phyloP scores from a whole-genome alignment of 805 yeast species.

The Candida golubevii region DNA sequence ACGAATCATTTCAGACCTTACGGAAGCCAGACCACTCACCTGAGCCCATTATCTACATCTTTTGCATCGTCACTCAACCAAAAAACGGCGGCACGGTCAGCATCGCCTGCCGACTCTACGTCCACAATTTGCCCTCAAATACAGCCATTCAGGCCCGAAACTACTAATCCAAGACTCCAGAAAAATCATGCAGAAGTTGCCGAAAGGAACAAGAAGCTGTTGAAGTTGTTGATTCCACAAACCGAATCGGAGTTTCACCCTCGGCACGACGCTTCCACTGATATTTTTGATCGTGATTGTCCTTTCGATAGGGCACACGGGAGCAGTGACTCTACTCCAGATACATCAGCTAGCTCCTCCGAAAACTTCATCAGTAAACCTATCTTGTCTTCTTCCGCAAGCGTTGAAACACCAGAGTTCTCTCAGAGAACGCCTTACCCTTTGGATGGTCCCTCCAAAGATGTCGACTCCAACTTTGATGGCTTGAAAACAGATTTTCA shows the following conservation, averaged over 20 bases:
- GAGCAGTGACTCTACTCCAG: slow-evolving; percentile 4
- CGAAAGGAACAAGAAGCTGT: slow-evolving; percentile 13
- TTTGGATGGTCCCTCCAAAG: slow-evolving; percentile 1
- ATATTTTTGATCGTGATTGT: background rate
- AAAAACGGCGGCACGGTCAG: too few species aligned
- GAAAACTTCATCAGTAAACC: slow-evolving; percentile 3
- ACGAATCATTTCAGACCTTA: too few species aligned
- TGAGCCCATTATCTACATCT: too few species aligned
- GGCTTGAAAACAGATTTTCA: slow-evolving; percentile 27
- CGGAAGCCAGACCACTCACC: too few species aligned
- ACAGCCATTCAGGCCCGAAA: slow-evolving; percentile 6
- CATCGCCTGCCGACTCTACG: too few species aligned
- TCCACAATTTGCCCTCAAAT: background rate
- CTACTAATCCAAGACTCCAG: slow-evolving; percentile 3
- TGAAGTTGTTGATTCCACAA: slow-evolving; percentile 12
- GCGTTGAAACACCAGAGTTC: slow-evolving; percentile 13
- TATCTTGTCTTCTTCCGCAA: slow-evolving; percentile 13
- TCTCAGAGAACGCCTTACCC: slow-evolving; percentile 12
- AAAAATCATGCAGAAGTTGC: background rate
- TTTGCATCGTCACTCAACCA: too few species aligned
- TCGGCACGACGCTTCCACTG: slow-evolving; percentile 3
- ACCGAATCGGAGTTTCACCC: slow-evolving; percentile 4
- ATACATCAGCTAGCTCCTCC: slow-evolving; percentile 10
- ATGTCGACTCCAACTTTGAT: slow-evolving; percentile 25
- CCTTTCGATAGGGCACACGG: slow-evolving; percentile 2